Conservation (phyloP, 257 asterid species). For the Scutellaria baicalensis region DNA sequence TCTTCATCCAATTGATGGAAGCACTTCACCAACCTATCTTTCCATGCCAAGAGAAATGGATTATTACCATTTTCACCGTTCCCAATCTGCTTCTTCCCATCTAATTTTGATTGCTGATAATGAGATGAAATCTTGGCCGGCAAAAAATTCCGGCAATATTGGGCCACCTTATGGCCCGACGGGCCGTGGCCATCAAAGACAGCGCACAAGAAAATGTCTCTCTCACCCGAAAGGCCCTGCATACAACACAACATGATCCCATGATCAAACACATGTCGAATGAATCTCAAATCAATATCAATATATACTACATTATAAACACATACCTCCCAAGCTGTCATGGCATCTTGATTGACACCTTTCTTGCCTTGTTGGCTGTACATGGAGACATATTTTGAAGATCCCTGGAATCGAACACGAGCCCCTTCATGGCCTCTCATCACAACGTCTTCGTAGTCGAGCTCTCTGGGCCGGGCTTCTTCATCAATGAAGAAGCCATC, state of each 20-base stretch:
- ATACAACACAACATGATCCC: background rate
- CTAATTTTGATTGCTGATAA: slow-evolving; percentile 8
- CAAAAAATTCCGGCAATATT: slow-evolving; percentile 49
- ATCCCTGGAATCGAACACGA: slow-evolving; percentile 48
- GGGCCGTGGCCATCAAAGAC: slow-evolving; percentile 96
- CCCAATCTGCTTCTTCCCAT: background rate
- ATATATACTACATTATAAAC: too few relatives aligned
- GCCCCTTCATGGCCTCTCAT: slow-evolving; percentile 59
- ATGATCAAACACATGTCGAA: background rate
- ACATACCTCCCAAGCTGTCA: slow-evolving; percentile 93
- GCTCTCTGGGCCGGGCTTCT: slow-evolving; percentile 22
- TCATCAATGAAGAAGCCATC: slow-evolving; percentile 24
- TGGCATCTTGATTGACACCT: slow-evolving; percentile 81
- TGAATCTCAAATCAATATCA: too few relatives aligned
- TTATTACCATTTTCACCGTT: background rate
- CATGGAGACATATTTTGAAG: slow-evolving; percentile 58
- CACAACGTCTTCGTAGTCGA: slow-evolving; percentile 26
- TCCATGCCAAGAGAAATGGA: slow-evolving; percentile 47
- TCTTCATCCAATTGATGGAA: slow-evolving; percentile 59
- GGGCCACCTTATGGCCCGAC: slow-evolving; percentile 77
- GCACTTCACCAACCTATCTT: slow-evolving; percentile 35
- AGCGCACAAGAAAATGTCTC: slow-evolving; percentile 49
- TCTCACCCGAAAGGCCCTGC: slow-evolving; percentile 63
- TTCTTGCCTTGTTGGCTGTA: slow-evolving; percentile 65
- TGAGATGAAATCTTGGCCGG: slow-evolving; percentile 55